Conservation (phyloP, 495 filamentous ascomycete genomes). For the Venustampulla echinocandica region DNA sequence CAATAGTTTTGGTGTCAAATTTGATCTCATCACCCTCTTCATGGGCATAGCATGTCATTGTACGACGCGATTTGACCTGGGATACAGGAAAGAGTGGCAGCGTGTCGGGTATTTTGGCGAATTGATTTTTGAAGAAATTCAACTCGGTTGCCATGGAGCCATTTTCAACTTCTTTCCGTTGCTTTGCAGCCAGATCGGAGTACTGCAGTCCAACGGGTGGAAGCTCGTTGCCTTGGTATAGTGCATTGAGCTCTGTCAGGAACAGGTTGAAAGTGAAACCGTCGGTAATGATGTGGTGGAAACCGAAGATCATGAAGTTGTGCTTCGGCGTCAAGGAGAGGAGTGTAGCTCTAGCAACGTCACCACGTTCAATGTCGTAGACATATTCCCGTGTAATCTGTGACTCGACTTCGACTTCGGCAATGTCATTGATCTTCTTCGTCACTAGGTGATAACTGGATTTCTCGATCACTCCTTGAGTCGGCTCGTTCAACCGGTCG, state of each 20-base stretch:
- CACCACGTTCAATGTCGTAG: conserved; percentile 13
- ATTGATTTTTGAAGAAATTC: neutral
- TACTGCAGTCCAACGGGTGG: neutral
- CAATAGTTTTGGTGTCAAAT: neutral
- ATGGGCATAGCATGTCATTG: neutral
- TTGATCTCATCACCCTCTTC: neutral
- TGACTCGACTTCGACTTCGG: conserved; percentile 9
- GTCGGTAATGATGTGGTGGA: neutral
- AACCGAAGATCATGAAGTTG: neutral
- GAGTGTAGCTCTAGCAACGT: conserved; percentile 8
- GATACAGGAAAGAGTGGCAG: neutral
- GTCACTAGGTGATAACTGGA: neutral
- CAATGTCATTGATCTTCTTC: neutral
- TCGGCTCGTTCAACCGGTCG: neutral
- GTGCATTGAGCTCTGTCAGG: too few species aligned
- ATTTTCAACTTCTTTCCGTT: neutral
- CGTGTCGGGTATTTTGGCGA: neutral
- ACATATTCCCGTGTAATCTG: conserved; percentile 9
- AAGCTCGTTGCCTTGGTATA: neutral
- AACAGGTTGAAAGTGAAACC: neutral
- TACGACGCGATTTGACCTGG: neutral
- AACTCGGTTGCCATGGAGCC: neutral
- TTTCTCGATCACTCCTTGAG: neutral
- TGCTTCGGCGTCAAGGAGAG: neutral
- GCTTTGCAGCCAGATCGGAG: neutral